These are phyloP conservation scores for Corchorus olitorius DNA, from an alignment of 345 rosid species.

Conservation along the genomic window DNA sequence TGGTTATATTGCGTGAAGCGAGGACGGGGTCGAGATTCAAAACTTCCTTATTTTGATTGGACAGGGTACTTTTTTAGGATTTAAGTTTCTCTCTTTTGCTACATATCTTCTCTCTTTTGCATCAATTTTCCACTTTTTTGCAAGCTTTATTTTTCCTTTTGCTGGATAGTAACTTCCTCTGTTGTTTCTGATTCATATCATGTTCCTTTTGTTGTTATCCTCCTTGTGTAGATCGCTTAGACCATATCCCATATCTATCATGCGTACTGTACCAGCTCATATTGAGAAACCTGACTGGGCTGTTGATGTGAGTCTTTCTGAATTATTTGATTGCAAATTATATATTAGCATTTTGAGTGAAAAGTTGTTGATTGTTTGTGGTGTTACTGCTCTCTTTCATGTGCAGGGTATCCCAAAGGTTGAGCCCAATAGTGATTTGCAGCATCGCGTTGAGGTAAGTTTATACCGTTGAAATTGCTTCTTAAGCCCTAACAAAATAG, in stretches of 20 bases:
- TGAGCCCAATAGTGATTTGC: constrained; percentile 88
- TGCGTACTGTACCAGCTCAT: constrained; percentile 61
- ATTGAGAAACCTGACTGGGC: constrained; percentile 93
- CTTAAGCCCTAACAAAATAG: background rate
- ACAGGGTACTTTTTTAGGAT: constrained; percentile 63
- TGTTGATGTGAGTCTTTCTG: constrained; percentile 61
- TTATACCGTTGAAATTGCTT: background rate
- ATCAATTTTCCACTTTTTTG: background rate
- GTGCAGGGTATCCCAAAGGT: constrained; percentile 81
- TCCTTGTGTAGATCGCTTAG: constrained; percentile 58
- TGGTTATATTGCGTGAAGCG: constrained; percentile 80
- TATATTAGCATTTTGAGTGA: background rate
- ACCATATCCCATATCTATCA: constrained; percentile 78
- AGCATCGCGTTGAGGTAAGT: constrained; percentile 81
- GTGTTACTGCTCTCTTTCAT: background rate
- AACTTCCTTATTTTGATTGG: constrained; percentile 88
- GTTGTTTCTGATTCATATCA: background rate
- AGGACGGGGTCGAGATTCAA: constrained; percentile 66
- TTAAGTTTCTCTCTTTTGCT: constrained; percentile 3
- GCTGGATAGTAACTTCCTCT: background rate
- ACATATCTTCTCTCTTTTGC: background rate
- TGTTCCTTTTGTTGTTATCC: background rate
- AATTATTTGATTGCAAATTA: background rate
- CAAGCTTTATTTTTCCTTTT: background rate
- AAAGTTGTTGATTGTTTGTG: background rate